Conservation (phyloP, 768 basidiomycete species). For the Russula compacta region DNA sequence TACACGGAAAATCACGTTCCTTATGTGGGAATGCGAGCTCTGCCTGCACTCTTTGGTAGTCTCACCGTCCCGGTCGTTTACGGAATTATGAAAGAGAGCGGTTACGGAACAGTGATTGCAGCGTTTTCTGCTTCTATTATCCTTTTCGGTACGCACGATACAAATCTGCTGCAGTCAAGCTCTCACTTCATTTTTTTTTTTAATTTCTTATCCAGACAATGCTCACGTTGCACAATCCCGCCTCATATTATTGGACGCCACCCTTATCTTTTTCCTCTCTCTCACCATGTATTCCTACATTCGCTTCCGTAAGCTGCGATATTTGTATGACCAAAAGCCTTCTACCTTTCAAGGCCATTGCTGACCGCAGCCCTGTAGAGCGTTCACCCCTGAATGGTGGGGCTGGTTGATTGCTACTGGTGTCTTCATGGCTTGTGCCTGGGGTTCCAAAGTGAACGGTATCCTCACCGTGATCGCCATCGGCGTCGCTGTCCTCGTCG, state of each 20-base stretch:
- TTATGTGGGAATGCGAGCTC: slow-evolving; percentile 85
- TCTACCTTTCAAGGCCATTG: background rate
- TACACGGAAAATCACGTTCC: slow-evolving; percentile 84
- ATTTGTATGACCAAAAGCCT: slow-evolving; percentile 44
- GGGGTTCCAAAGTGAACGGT: slow-evolving; percentile 98
- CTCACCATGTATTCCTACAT: slow-evolving; percentile 90
- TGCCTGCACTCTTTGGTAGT: slow-evolving; percentile 87
- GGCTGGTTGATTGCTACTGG: slow-evolving; percentile 87
- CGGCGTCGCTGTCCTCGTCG: slow-evolving; percentile 84
- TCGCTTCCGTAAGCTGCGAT: slow-evolving; percentile 90
- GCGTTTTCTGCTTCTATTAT: slow-evolving; percentile 83
- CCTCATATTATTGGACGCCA: slow-evolving; percentile 90
- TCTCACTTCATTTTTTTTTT: background rate
- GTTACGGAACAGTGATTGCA: slow-evolving; percentile 85
- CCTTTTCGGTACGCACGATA: slow-evolving; percentile 67
- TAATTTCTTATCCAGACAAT: slow-evolving; percentile 52
- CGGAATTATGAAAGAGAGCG: slow-evolving; percentile 96
- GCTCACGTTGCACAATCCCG: slow-evolving; percentile 95
- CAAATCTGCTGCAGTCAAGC: background rate
- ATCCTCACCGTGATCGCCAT: slow-evolving; percentile 83
- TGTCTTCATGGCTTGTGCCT: slow-evolving; percentile 88
- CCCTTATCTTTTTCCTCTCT: slow-evolving; percentile 91
- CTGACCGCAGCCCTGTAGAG: slow-evolving; percentile 36
- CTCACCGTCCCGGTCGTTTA: slow-evolving; percentile 88
- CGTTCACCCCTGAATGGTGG: slow-evolving; percentile 91